Evolutionary conservation across 108 stramenopile species (phyloP), one percentile per base, ranked within the genome.

Genomic region (Pinguiococcus pyrenoidosus): DNA sequence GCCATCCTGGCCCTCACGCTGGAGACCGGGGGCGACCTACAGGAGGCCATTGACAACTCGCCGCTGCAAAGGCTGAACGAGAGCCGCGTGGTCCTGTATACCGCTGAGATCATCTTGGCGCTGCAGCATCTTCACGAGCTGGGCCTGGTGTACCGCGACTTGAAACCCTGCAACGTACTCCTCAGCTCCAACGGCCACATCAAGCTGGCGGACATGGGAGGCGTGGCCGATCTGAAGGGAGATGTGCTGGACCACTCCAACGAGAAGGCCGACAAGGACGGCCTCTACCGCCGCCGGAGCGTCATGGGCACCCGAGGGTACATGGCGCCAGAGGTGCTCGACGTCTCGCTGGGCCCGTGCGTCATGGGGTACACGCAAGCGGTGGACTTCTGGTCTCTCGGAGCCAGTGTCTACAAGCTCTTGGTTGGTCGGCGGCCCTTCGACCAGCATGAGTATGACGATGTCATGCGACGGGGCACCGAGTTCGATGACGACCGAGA

Each of bases 91-190:
- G 23, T 22, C 20, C 72, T 74, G 18, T 74, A 72, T 35, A 40
- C 34, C 12, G 73, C 73, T n/a, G 73, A 74, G 55, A 60, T 74
- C 22, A 68, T 59, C 1, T 32, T 74, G 16, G 73, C 70, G 2
- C 56, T 74, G 5, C 17, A 48, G 18, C 68, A 75, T 41, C 58
- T 77, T 9, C 76, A 75, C 37, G 37, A 51, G 23, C 32, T 69
- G 43, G 65, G 68, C n/a, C 46, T 77, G n/a, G 64, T 75, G 54
- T 74, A 77, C 48, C 33, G 73, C 28, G 76, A 77, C 28, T 27
- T 77, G 25, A 75, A 77, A 40, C 73, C 73, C 5, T 35, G 63
- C 5, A 74, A 74, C 51, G 71, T 74, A 22, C 62, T 74, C 41
- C 47, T 74, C 36, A 32, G 42, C 34, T 44, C 35, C 40, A 71